phyloP scores from a whole-genome alignment of 164 flowering plant genomes.

The Kalanchoe fedtschenkoi region DNA sequence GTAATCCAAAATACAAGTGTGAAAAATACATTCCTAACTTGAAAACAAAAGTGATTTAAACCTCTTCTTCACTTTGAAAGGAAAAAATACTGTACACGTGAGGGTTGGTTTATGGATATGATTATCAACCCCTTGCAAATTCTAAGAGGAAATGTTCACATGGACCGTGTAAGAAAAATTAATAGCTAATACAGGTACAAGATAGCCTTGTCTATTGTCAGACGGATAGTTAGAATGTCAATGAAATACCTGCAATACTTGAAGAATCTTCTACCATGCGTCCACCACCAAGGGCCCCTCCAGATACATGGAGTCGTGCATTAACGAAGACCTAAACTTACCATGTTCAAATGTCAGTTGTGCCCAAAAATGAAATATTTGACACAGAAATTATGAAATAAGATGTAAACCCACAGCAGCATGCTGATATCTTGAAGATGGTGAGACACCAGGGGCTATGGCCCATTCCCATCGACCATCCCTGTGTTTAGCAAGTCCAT shows the following conservation, averaged over 20 bases:
- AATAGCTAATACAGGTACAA: neutral
- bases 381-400: neutral
- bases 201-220: neutral
- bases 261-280: slow-evolving; percentile 99
- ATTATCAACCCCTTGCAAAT: too few relatives aligned
- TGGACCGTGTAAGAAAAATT: neutral
- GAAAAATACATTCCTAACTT: too few relatives aligned
- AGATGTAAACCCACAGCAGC: slow-evolving; percentile 66
- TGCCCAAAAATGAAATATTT: neutral
- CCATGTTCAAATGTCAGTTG: neutral
- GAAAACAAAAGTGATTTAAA: too few relatives aligned
- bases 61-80: too few relatives aligned
- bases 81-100: neutral
- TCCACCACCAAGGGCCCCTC: slow-evolving; percentile 99
- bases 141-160: neutral
- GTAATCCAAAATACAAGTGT: too few relatives aligned
- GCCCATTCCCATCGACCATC: slow-evolving; percentile 99
- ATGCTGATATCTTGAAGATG: slow-evolving; percentile 98
- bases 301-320: slow-evolving; percentile 99
- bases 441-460: slow-evolving; percentile 98
- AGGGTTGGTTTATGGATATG: neutral
- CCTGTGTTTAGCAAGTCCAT: slow-evolving; percentile 98
- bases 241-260: slow-evolving; percentile 79
- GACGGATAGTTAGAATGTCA: neutral
- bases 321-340: slow-evolving; percentile 82